phyloP scores from a whole-genome alignment of 352 stramenopile species.

The Porosira glacialis region DNA sequence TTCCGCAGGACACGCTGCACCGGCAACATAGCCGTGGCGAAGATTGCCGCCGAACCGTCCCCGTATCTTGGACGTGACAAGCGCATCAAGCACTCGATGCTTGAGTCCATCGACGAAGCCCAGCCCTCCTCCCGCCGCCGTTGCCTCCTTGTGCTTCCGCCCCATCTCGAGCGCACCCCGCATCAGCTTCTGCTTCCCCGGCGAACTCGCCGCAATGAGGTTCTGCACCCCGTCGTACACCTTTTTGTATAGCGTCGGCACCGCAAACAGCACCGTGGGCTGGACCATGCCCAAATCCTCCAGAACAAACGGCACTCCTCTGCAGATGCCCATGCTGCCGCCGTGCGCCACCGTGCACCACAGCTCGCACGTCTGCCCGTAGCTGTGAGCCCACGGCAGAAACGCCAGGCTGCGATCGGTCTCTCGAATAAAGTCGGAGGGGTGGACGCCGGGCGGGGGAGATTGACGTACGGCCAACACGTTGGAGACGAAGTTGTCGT shows the following conservation, averaged over 20 bases:
- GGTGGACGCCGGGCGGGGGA: conserved; percentile 55
- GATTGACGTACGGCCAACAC: conserved; percentile 62
- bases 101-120: conserved; percentile 54
- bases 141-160: conserved; percentile 38
- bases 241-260: conserved; percentile 81
- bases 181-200: conserved; percentile 56
- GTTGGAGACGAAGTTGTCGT: conserved; percentile 81
- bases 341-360: conserved; percentile 67
- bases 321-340: conserved; percentile 55
- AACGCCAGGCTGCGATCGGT: conserved; percentile 74
- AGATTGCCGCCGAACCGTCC: conserved; percentile 63
- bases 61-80: conserved; percentile 73
- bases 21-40: conserved; percentile 72
- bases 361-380: conserved; percentile 75
- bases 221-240: conserved; percentile 71
- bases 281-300: conserved; percentile 68
- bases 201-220: conserved; percentile 46
- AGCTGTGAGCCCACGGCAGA: conserved; percentile 81
- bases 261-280: conserved; percentile 74
- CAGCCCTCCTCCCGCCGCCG: conserved; percentile 10
- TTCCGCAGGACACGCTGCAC: conserved; percentile 66
- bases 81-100: conserved; percentile 51
- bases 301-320: conserved; percentile 56
- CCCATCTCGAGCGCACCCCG: conserved; percentile 57
- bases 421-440: conserved; percentile 47